Conservation (phyloP, 2,329 filamentous ascomycete genomes). For the Trichoderma sp. region DNA sequence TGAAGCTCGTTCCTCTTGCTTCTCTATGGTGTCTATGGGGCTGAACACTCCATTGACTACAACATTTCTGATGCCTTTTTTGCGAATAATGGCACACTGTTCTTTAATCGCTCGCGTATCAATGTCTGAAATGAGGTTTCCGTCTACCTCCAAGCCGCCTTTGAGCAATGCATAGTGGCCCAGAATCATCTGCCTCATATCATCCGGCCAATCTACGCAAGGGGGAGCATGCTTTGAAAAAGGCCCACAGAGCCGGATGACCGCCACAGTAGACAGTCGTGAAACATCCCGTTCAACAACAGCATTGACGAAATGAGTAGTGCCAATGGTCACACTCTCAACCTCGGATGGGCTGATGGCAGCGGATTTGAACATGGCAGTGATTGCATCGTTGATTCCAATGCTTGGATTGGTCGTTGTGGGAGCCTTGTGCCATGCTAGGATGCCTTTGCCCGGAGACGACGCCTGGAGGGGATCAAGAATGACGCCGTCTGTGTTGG, state of each 20-base stretch:
- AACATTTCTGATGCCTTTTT: slow-evolving; percentile 45
- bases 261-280: slow-evolving; percentile 50
- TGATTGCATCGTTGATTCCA: slow-evolving; percentile 47
- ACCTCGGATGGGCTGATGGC: slow-evolving; percentile 38
- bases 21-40: slow-evolving; percentile 49
- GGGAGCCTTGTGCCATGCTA: slow-evolving; percentile 49
- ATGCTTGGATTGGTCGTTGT: slow-evolving; percentile 49
- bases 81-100: slow-evolving; percentile 40
- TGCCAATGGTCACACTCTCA: slow-evolving; percentile 52
- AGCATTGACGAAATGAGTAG: slow-evolving; percentile 59
- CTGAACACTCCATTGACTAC: slow-evolving; percentile 52
- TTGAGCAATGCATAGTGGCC: slow-evolving; percentile 46
- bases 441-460: slow-evolving; percentile 41
- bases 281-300: slow-evolving; percentile 52
- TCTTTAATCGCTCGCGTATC: slow-evolving; percentile 41
- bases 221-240: slow-evolving; percentile 52
- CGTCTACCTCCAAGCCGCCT: slow-evolving; percentile 54
- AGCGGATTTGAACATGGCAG: slow-evolving; percentile 40
- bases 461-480: slow-evolving; percentile 42
- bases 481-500: slow-evolving; percentile 54
- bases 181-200: slow-evolving; percentile 47
- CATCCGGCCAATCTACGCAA: slow-evolving; percentile 53
- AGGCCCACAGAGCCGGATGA: slow-evolving; percentile 53
- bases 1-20: slow-evolving; percentile 49
- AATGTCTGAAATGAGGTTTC: slow-evolving; percentile 45